Percentiles rank a stretch among this genome's conserved stretches.
Conservation (phyloP, 306 rosid species). For the Vigna trinervia region DNA sequence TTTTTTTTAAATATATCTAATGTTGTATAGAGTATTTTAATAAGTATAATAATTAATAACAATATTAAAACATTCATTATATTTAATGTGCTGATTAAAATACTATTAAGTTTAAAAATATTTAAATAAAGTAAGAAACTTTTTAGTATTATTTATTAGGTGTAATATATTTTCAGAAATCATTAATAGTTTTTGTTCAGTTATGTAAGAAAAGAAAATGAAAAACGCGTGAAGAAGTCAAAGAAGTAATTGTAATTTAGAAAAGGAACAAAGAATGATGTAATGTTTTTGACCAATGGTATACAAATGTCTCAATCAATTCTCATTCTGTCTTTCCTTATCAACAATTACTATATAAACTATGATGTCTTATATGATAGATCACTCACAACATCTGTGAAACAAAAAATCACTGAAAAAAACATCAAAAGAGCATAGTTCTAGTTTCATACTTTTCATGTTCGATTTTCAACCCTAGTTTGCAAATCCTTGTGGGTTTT, state of each 20-base stretch:
- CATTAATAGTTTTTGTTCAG: background rate
- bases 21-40: no score
- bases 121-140: no score
- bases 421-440: slow-evolving; percentile 54
- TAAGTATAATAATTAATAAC: no score
- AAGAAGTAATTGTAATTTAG: background rate
- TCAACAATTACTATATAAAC: slow-evolving; percentile 28
- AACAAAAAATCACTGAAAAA: slow-evolving; percentile 40
- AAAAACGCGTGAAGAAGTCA: background rate
- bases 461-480: no score
- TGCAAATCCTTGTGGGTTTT: no score
- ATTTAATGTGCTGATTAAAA: no score
- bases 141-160: no score
- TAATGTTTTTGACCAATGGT: slow-evolving; percentile 14
- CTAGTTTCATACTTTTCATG: no score
- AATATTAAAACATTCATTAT: no score
- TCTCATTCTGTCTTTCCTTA: slow-evolving; percentile 14
- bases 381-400: slow-evolving; percentile 41
- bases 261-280: background rate
- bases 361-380: slow-evolving; percentile 21
- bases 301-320: background rate
- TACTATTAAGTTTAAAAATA: no score
- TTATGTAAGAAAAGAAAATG: background rate
- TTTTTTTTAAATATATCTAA: no score
- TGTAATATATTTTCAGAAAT: no score